Conservation (phyloP, 805 yeast genomes). For the Cyberlindnera xylosilytica region DNA sequence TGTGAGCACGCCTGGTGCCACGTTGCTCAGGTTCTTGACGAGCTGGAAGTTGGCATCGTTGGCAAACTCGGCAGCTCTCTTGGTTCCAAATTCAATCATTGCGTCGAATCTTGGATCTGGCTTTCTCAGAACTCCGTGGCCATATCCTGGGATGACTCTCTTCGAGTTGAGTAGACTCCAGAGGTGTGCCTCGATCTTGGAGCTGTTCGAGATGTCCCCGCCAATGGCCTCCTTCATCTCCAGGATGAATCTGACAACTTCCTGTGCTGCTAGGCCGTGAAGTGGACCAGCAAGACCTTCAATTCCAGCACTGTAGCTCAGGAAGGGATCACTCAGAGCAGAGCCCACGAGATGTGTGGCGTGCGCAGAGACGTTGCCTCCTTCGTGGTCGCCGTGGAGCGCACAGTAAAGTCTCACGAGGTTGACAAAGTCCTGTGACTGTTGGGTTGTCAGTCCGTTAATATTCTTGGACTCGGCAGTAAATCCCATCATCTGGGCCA, state of each 20-base stretch:
- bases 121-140: conserved; percentile 81
- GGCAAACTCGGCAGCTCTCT: conserved; percentile 50
- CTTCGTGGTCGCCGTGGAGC: conserved; percentile 79
- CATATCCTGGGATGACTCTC: conserved; percentile 84
- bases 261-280: conserved; percentile 85
- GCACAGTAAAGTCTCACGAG: conserved; percentile 71
- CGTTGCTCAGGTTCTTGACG: conserved; percentile 60
- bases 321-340: conserved; percentile 72
- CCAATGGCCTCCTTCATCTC: conserved; percentile 52
- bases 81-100: conserved; percentile 63
- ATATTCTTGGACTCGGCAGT: conserved; percentile 36
- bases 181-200: conserved; percentile 59
- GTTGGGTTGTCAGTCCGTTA: conserved; percentile 31
- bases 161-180: conserved; percentile 72
- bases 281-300: conserved; percentile 85
- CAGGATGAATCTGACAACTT: conserved; percentile 71
- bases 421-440: conserved; percentile 59
- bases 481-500: conserved; percentile 62
- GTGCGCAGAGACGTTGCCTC: conserved; percentile 83
- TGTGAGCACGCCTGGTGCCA: conserved; percentile 72
- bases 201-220: conserved; percentile 30
- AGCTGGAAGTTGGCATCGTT: conserved; percentile 63
- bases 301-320: conserved; percentile 75
- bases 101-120: conserved; percentile 82
- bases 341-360: conserved; percentile 81